Percentiles rank a stretch among this genome's conserved stretches.
These are phyloP conservation scores for Nadsonia fulvescens DNA, from an alignment of 805 yeast species.

Conservation along the genomic window DNA sequence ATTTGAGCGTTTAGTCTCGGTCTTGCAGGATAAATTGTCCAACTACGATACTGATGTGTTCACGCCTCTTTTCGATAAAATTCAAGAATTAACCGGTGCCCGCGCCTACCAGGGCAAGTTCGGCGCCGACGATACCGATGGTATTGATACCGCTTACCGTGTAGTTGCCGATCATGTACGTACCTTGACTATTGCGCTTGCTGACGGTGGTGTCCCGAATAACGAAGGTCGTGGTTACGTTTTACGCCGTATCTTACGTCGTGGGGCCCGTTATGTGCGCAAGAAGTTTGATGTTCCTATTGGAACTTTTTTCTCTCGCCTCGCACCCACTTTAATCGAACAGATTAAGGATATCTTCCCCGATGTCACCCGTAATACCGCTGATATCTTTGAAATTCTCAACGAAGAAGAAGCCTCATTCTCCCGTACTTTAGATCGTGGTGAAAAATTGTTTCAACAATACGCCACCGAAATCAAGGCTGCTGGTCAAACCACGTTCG, in stretches of 20 bases:
- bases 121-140: conserved; percentile 82
- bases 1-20: conserved; percentile 89
- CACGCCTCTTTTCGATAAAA: conserved; percentile 67
- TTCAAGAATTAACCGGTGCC: conserved; percentile 84
- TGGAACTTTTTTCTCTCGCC: conserved; percentile 79
- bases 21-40: conserved; percentile 76
- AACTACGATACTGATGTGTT: conserved; percentile 97
- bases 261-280: conserved; percentile 95
- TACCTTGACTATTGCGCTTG: conserved; percentile 85
- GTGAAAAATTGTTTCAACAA: conserved; percentile 89
- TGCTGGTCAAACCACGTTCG: conserved; percentile 53
- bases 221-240: conserved; percentile 99
- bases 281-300: conserved; percentile 92
- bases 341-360: conserved; percentile 86
- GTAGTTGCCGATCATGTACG: conserved; percentile 97
- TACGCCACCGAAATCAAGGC: conserved; percentile 73
- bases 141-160: conserved; percentile 94
- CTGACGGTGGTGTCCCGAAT: conserved; percentile 99
- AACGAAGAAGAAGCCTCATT: conserved; percentile 94
- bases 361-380: conserved; percentile 56
- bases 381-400: conserved; percentile 70
- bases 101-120: conserved; percentile 85
- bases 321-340: conserved; percentile 82
- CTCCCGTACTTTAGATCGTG: conserved; percentile 90
- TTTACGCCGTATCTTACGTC: conserved; percentile 85